Conservation (phyloP, 2,329 filamentous ascomycete genomes). For the Albifimbria verrucaria region DNA sequence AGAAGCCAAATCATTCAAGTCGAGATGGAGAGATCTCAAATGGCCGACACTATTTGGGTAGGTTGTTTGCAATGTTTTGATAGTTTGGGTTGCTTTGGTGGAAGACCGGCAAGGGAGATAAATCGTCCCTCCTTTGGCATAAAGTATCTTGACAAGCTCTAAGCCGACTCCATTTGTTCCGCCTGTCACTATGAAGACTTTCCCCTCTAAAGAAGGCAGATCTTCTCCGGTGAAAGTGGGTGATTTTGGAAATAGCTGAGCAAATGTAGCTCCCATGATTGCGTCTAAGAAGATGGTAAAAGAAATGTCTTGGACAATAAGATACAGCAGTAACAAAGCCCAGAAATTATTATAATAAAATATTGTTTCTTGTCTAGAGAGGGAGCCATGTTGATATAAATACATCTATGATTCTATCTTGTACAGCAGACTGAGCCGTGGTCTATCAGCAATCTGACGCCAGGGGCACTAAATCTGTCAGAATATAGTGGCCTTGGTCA, state of each 20-base stretch:
- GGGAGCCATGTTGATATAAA: no score
- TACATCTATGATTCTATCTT: no score
- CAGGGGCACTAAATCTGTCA: no score
- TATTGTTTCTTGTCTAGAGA: neutral
- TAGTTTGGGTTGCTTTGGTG: slow-evolving; percentile 34
- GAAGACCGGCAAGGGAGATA: slow-evolving; percentile 45
- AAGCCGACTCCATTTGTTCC: slow-evolving; percentile 36
- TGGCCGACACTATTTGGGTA: slow-evolving; percentile 27
- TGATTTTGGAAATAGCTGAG: neutral
- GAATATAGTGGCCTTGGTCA: no score
- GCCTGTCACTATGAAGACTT: slow-evolving; percentile 45
- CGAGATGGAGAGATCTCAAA: slow-evolving; percentile 34
- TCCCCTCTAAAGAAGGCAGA: neutral
- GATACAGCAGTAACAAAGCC: no score
- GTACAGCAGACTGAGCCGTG: no score
- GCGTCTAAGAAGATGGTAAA: neutral
- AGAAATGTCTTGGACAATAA: no score
- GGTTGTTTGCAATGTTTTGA: slow-evolving; percentile 32
- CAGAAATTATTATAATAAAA: neutral
- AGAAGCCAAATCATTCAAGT: slow-evolving; percentile 26
- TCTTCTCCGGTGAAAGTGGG: neutral
- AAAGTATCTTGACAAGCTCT: slow-evolving; percentile 49
- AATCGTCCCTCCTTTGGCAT: slow-evolving; percentile 44
- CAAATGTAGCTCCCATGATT: slow-evolving; percentile 1
- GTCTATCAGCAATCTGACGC: no score